These are phyloP conservation scores for Biscutella laevigata DNA, from an alignment of 441 rosid species.

Conservation along the genomic window DNA sequence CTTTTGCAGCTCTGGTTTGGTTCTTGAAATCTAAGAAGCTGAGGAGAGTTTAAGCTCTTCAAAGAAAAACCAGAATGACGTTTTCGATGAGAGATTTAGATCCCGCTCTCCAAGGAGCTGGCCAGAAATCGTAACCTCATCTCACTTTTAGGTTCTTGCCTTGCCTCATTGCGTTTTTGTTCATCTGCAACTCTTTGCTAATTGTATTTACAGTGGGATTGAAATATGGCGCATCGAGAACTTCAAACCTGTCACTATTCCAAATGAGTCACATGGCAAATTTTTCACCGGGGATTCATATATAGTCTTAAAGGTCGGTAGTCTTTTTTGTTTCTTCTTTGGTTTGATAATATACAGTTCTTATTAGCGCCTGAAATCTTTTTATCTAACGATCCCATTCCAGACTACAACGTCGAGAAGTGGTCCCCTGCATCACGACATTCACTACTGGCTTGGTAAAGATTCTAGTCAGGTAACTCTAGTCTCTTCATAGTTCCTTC, in stretches of 20 bases:
- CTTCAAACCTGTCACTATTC: constrained; percentile 56
- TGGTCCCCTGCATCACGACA: constrained; percentile 78
- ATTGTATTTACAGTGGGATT: constrained; percentile 52
- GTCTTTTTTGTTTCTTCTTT: background rate
- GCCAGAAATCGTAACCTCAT: constrained; percentile 84
- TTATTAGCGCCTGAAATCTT: background rate
- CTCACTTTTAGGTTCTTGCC: background rate
- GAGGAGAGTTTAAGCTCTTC: constrained; percentile 22
- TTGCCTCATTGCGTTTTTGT: no score
- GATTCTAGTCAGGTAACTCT: constrained; percentile 84
- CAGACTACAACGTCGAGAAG: constrained; percentile 78
- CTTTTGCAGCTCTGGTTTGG: constrained; percentile 18
- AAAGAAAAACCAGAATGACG: constrained; percentile 40
- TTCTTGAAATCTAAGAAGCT: constrained; percentile 28
- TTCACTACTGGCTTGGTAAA: constrained; percentile 98
- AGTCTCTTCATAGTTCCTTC: background rate
- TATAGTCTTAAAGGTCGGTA: constrained; percentile 65
- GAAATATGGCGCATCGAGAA: constrained; percentile 90
- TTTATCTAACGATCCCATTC: constrained; percentile 5
- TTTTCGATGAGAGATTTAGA: constrained; percentile 88
- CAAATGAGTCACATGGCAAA: constrained; percentile 60
- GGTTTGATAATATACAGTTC: background rate
- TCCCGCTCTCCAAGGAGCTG: constrained; percentile 88
- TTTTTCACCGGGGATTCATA: constrained; percentile 90
- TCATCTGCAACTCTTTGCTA: background rate